Percentiles rank a stretch among this genome's conserved stretches.
phyloP scores from a whole-genome alignment of 2,329 filamentous ascomycete species.

The Parastagonospora nodorum region DNA sequence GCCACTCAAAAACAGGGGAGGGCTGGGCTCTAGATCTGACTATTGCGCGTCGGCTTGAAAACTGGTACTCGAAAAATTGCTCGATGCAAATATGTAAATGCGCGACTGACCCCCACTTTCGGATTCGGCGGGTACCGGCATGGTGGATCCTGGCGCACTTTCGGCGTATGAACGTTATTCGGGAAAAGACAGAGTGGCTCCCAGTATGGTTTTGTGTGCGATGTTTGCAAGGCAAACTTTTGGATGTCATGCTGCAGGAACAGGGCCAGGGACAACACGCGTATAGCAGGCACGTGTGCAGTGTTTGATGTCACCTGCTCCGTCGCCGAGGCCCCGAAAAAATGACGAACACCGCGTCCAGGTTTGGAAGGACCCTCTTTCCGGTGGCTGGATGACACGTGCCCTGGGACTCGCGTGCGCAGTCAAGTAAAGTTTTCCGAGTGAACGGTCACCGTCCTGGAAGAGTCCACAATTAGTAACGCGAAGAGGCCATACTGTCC shows the following conservation, averaged over 20 bases:
- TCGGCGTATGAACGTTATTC: not conserved
- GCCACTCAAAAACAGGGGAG: not conserved
- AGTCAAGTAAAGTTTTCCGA: not conserved
- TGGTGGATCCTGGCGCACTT: not conserved
- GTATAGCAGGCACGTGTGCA: not conserved
- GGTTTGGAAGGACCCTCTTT: no score
- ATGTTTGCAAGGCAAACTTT: not conserved
- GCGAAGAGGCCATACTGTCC: not conserved
- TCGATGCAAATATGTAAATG: slow-evolving; percentile 3
- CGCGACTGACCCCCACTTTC: not conserved
- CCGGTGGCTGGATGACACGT: no score
- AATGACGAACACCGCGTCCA: no score
- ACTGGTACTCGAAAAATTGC: slow-evolving; percentile 1
- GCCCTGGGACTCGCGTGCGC: no score
- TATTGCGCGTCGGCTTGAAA: not conserved
- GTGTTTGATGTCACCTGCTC: not conserved
- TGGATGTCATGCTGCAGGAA: slow-evolving; percentile 1
- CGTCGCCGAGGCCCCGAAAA: no score
- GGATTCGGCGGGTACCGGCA: slow-evolving; percentile 1
- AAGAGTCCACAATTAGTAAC: not conserved
- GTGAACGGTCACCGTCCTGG: not conserved
- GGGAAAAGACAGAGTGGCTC: not conserved
- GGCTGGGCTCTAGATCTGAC: not conserved
- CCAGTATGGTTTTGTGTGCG: not conserved
- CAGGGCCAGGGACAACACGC: not conserved